Evolutionary conservation across 371 early-diverging fungal genomes (phyloP), one percentile per base, ranked within the genome.

Genomic region (Rhizomucor pusillus): DNA sequence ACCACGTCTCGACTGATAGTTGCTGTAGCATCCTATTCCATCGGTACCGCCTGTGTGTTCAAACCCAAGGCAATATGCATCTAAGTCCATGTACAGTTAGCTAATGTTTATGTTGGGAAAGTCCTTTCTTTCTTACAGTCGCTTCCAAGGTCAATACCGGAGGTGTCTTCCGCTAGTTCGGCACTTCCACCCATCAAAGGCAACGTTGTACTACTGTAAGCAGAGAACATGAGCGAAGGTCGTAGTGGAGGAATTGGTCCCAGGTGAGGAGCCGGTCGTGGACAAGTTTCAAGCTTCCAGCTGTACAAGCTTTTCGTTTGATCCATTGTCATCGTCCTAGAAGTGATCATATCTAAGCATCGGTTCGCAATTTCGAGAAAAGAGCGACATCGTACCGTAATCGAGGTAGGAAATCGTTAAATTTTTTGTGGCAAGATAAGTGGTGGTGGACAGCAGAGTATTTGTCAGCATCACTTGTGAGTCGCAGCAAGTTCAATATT

Each of bases 201-300:
- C 25, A 70, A 20, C 5, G 71, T 66, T 1, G 71, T 61, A 13
- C 60, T 37, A 16, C 49, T 56, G 39, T 72, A 76, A 6, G 73
- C 63, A 1, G 77, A 69, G 34, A 64, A 72, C 39, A 62, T 62
- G 23, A 56, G 52, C 2, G 60, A 54, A 10, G 52, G 50, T 50
- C 73, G 66, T 23, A 73, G 57, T 39, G 77, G 77, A 0, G 77
- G 77, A 20, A 59, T 56, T n/a, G 77, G 77, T 1, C 77, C 77
- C 5, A 73, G 20, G 55, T 76, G 69, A 14, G 71, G 64, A 16
- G 77, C 66, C n/a, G 77, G 77, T n/a, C 73, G 55, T 19, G 73
- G 65, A 47, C 71, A 69, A 9, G 70, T 59, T 23, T 64, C 67
- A 4, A 76, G 36, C 5, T 67, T 70, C 77, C 77, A 76, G 29